Evolutionary conservation across 2,329 filamentous ascomycete species (phyloP).

Genomic region (Aspergillus caelatus): DNA sequence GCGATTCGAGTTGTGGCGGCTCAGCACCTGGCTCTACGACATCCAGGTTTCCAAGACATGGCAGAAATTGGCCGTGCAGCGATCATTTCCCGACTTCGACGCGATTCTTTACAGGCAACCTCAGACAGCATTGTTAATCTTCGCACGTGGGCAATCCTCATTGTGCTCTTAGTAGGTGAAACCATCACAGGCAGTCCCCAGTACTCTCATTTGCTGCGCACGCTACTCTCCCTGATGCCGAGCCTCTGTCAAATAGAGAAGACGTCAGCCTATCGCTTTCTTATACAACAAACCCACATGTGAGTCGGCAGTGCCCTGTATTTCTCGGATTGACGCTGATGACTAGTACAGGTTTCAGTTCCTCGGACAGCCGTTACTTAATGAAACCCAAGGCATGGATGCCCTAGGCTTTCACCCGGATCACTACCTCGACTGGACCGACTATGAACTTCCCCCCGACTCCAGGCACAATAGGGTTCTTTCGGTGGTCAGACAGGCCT

Average conservation of each 20-base stretch:
- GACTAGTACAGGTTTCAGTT: slow-evolving; percentile 17
- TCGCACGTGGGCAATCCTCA: slow-evolving; percentile 24
- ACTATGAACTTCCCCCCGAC: slow-evolving; percentile 17
- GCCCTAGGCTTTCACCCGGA: slow-evolving; percentile 10
- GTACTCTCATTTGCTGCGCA: slow-evolving; percentile 21
- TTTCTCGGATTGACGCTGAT: too few species aligned
- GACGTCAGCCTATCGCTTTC: slow-evolving; percentile 12
- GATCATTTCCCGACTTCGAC: slow-evolving; percentile 20
- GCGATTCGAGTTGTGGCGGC: slow-evolving; percentile 27
- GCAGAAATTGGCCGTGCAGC: slow-evolving; percentile 20
- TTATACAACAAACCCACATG: slow-evolving; percentile 24
- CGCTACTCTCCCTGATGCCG: slow-evolving; percentile 16
- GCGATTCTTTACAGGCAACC: slow-evolving; percentile 15
- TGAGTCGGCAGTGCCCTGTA: slow-evolving; percentile 3
- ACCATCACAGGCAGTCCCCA: slow-evolving; percentile 28
- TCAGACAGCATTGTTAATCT: slow-evolving; percentile 19
- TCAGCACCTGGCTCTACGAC: slow-evolving; percentile 23
- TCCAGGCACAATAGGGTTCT: slow-evolving; percentile 15
- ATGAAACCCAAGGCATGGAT: slow-evolving; percentile 17
- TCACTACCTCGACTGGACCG: slow-evolving; percentile 20
- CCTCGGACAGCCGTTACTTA: slow-evolving; percentile 23
- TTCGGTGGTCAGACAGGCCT: slow-evolving; percentile 16
- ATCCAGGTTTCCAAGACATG: slow-evolving; percentile 10
- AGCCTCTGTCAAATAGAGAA: slow-evolving; percentile 10
- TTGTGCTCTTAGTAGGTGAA: slow-evolving; percentile 27